Percentiles rank a stretch among this genome's conserved stretches.
These are phyloP conservation scores for Fusarium fracticaudum DNA, from an alignment of 2,329 filamentous ascomycete species.

Conservation along the genomic window DNA sequence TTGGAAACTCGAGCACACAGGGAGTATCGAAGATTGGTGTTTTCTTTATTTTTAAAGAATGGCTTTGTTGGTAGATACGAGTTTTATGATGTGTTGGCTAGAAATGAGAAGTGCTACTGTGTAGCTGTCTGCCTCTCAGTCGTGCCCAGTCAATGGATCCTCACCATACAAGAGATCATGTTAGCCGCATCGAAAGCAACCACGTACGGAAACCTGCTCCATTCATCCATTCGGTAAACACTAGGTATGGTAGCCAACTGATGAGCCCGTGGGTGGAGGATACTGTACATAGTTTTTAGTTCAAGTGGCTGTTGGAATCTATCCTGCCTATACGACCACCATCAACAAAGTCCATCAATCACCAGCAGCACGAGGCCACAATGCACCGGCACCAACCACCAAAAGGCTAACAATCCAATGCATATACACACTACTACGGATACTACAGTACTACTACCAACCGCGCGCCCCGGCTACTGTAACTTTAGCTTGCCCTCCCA, in stretches of 20 bases:
- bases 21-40: not conserved
- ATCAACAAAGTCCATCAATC: not conserved
- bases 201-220: not conserved
- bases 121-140: not conserved
- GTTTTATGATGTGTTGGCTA: not conserved
- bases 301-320: not conserved
- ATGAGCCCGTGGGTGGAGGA: not conserved
- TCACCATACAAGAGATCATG: not conserved
- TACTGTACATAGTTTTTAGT: not conserved
- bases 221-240: conserved; percentile 1
- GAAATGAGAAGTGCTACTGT: not conserved
- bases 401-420: not conserved
- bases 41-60: not conserved
- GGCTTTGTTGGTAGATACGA: not conserved
- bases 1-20: conserved; percentile 13
- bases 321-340: conserved; percentile 11
- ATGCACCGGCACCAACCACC: not conserved
- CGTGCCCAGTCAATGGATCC: not conserved
- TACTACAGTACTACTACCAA: conserved; percentile 15
- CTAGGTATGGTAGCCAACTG: not conserved
- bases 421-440: not conserved
- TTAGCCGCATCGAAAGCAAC: conserved; percentile 7
- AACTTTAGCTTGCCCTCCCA: conserved; percentile 24
- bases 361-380: not conserved
- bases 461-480: conserved; percentile 33